Evolutionary conservation across 805 yeast species (phyloP).

Genomic region (Zygosaccharomyces bailii): DNA sequence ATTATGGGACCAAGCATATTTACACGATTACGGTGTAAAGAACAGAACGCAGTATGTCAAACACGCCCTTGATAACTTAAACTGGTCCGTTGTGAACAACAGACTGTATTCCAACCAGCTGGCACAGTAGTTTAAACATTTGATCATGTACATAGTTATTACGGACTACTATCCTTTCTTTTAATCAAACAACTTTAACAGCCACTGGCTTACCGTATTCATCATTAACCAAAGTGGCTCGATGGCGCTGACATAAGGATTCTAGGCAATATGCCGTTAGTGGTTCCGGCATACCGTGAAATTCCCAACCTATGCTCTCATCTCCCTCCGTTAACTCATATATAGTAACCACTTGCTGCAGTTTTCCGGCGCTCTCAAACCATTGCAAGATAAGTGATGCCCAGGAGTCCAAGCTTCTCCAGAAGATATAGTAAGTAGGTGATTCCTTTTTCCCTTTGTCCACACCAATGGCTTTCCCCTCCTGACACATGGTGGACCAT

Average conservation of each 20-base stretch:
- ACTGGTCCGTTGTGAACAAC: constrained; percentile 72
- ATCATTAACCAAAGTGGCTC: constrained; percentile 69
- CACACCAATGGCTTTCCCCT: constrained; percentile 54
- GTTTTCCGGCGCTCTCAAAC: constrained; percentile 77
- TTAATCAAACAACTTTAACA: constrained; percentile 58
- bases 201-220: constrained; percentile 69
- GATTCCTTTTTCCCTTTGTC: constrained; percentile 38
- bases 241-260: constrained; percentile 58
- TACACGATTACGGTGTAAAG: constrained; percentile 74
- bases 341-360: constrained; percentile 70
- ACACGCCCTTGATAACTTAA: constrained; percentile 71
- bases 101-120: constrained; percentile 34
- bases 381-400: constrained; percentile 57
- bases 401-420: constrained; percentile 73
- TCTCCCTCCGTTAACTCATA: constrained; percentile 76
- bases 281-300: constrained; percentile 57
- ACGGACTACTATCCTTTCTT: neutral
- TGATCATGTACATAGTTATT: constrained; percentile 9
- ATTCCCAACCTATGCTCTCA: constrained; percentile 50
- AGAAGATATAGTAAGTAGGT: constrained; percentile 44
- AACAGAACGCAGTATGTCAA: constrained; percentile 71
- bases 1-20: constrained; percentile 87
- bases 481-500: constrained; percentile 51
- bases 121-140: neutral
- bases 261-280: constrained; percentile 55